Base-by-base conservation (phyloP, 2,329 filamentous ascomycete species). In the Ceratocystis eucalypticola region DNA sequence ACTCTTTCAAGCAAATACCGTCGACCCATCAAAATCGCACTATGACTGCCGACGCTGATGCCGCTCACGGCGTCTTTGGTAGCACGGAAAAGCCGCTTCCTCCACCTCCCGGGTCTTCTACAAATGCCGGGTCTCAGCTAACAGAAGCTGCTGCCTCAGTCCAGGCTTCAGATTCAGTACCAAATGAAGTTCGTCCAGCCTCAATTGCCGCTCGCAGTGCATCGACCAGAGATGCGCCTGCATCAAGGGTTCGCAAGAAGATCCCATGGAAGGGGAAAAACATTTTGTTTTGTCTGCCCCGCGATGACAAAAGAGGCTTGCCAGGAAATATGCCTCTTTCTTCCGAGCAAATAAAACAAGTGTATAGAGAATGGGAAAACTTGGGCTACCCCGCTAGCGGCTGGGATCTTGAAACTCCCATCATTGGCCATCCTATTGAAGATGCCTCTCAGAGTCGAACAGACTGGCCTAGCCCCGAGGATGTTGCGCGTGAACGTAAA, bases 241-340 rank as follows among this genome's bases (percentile, higher is more conserved):
- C 82, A 5, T 83, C 83, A n/a, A 77, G 83, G 12, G 69, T 83
- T 6, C 89, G 82, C 76, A 91, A 88, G 74, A 89, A 87, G 75
- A 79, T 92, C 1, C 80, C 82, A 59, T 91, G 88, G 87, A 87
- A 82, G 71, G 87, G 86, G 67, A 91, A 90, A 76, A 85, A 84
- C 68, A 89, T 90, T 65, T 75, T 89, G 71, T 85, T 92, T 55
- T 77, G 86, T 30, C 76, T 92, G 22, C 89, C 88, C 5, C 77
- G 82, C 59, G 85, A 89, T 69, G 86, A 88, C 64, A 80, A 84
- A 65, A 81, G 87, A 70, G 87, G 87, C 22, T 78, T 80, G 55
- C 77, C 78, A 1, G 76, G 78, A 0, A 80, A 82, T 0, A 75
- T 78, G 66, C 85, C 85, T 3, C 76, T 88, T 61, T 78, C 76